A percentile compares a stretch with the other conserved stretches of the same genome.
Evolutionary conservation across 192 early-diverging fungal genomes (phyloP).

Genomic region (Coemansia sp.): DNA sequence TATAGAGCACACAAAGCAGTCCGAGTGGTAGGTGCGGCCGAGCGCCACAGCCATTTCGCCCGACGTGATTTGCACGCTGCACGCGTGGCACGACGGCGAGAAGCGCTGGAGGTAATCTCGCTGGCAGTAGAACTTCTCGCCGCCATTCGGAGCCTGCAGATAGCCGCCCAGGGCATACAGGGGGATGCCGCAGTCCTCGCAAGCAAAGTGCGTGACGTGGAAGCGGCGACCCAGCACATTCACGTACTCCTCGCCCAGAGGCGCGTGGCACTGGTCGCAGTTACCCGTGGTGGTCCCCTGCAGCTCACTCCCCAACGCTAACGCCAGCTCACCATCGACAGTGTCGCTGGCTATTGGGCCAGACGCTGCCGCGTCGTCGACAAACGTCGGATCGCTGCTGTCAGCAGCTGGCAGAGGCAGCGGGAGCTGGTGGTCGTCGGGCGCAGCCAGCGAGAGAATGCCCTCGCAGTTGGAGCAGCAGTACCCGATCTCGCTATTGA

Average conservation of each 20-base stretch:
- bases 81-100: slow-evolving; percentile 53
- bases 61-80: slow-evolving; percentile 54
- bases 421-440: not conserved
- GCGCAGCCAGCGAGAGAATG: slow-evolving; percentile 23
- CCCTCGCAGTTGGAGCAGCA: slow-evolving; percentile 55
- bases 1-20: slow-evolving; percentile 57
- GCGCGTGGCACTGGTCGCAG: slow-evolving; percentile 36
- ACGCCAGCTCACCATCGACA: not conserved
- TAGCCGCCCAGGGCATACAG: slow-evolving; percentile 58
- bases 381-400: not conserved
- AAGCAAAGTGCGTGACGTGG: slow-evolving; percentile 54
- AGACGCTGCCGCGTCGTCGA: not conserved
- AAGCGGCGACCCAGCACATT: slow-evolving; percentile 50
- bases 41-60: slow-evolving; percentile 56
- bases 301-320: not conserved
- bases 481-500: slow-evolving; percentile 53
- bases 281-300: not conserved
- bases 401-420: not conserved
- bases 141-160: slow-evolving; percentile 40
- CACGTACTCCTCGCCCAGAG: slow-evolving; percentile 54
- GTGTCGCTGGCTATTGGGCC: not conserved
- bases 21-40: slow-evolving; percentile 55
- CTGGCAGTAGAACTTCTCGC: slow-evolving; percentile 54
- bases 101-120: slow-evolving; percentile 57
- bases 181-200: slow-evolving; percentile 55